Evolutionary conservation across 768 basidiomycete species (phyloP).

Genomic region (Leucocoprinus birnbaumii): DNA sequence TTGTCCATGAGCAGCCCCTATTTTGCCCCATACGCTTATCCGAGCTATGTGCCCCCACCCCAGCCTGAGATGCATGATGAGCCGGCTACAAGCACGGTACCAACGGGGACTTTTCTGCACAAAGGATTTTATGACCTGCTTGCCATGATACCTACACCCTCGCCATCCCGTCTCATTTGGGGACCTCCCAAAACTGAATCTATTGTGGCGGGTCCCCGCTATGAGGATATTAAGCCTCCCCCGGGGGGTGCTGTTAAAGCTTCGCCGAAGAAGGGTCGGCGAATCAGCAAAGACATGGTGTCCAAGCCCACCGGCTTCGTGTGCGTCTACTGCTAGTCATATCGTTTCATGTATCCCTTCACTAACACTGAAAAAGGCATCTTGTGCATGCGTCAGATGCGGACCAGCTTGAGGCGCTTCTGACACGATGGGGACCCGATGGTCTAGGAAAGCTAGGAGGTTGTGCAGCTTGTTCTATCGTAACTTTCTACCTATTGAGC

Average conservation of each 20-base stretch:
- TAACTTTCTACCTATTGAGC: conserved; percentile 16
- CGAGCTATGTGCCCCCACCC: conserved; percentile 32
- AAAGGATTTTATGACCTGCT: conserved; percentile 90
- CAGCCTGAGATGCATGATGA: conserved; percentile 39
- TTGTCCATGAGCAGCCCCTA: conserved; percentile 32
- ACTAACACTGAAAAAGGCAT: conserved; percentile 51
- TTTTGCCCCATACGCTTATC: conserved; percentile 39
- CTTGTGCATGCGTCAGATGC: conserved; percentile 90
- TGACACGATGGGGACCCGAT: conserved; percentile 87
- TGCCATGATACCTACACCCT: conserved; percentile 71
- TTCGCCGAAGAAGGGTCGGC: conserved; percentile 51
- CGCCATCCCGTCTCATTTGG: conserved; percentile 65
- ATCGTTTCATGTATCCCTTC: conserved; percentile 18
- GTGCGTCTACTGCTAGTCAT: conserved; percentile 45
- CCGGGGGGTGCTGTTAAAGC: conserved; percentile 27
- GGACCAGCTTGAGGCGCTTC: conserved; percentile 82
- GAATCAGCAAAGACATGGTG: conserved; percentile 88
- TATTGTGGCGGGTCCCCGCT: conserved; percentile 62
- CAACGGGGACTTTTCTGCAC: conserved; percentile 74
- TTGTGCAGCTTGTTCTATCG: conserved; percentile 31
- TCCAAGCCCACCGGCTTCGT: conserved; percentile 80
- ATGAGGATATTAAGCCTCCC: conserved; percentile 50
- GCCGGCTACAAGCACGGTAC: conserved; percentile 43
- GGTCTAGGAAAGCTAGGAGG: conserved; percentile 86
- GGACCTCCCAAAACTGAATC: conserved; percentile 39